Evolutionary conservation across 192 early-diverging fungal species (phyloP), one percentile per base, ranked within the genome.

Genomic region (Rhizoclosmatium globosum): DNA sequence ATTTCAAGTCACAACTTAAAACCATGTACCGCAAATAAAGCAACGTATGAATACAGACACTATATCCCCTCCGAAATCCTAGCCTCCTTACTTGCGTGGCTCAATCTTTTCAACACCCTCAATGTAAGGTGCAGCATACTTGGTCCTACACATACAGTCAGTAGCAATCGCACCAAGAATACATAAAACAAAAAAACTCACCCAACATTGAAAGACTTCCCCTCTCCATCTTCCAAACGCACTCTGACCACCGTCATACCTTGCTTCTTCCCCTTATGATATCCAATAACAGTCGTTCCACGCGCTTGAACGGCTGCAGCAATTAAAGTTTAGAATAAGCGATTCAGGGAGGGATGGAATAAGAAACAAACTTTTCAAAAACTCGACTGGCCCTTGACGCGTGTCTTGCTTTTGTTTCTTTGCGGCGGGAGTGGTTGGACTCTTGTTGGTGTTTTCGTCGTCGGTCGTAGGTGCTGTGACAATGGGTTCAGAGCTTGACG

Each of bases 211-310:
- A 65, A 65, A 2, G 64, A 38, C 39, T 65, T 65, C 64, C 39
- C 39, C 21, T 17, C 57, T 2, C 64, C 64, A 15, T 65, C 64
- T 21, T 39, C 39, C 21, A 39, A 31, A n/a, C 39, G 64, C 19
- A 65, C 21, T 15, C 38, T 65, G 3, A 65, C 38, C 3, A 65
- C 64, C 13, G 64, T 65, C 21, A 65, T 38, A 15, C 64, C 64
- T 3, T 17, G 21, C 64, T 65, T 65, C 64, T 65, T 65, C 39
- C 64, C 64, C 38, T 65, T 65, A 39, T 65, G 64, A 19, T 65
- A 39, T 15, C 39, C 64, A n/a, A 65, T 13, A 38, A 65, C 64
- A 13, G 39, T 39, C 21, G 64, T 65, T 31, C 38, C 64, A 15
- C 39, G 13, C 2, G n/a, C 64, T 2, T 39, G n/a, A 15, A 38